phyloP scores from a whole-genome alignment of 257 asterid genomes.

The Solanum pinnatisectum region DNA sequence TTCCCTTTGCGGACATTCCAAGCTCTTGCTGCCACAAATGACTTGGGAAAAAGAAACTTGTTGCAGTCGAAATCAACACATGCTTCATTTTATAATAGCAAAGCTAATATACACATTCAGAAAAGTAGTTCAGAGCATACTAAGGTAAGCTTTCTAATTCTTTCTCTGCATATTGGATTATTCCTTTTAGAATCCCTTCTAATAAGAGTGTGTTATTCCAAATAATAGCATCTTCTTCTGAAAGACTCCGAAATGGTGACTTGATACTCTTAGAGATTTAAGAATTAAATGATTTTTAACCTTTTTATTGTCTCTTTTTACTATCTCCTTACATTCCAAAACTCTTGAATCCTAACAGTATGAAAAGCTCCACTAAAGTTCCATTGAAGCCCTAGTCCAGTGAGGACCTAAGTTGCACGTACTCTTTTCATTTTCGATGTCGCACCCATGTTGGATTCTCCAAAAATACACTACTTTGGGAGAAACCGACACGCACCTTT shows the following conservation, averaged over 20 bases:
- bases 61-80: constrained; percentile 33
- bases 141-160: constrained; percentile 15
- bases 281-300: not conserved
- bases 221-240: not conserved
- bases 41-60: constrained; percentile 28
- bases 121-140: constrained; percentile 19
- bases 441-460: not conserved
- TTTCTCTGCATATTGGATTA: not conserved
- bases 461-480: not conserved
- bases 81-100: constrained; percentile 34
- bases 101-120: constrained; percentile 22
- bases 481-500: not conserved
- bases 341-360: not conserved
- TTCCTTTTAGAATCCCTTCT: not conserved
- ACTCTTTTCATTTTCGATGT: not conserved
- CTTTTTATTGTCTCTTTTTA: not conserved
- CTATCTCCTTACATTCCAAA: not conserved
- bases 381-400: not conserved
- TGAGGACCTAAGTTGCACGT: not conserved
- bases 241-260: not conserved
- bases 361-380: not conserved
- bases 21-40: constrained; percentile 34
- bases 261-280: not conserved
- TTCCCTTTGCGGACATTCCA: constrained; percentile 45
- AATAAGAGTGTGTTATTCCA: not conserved